Percentiles rank a stretch among this genome's conserved stretches.
Conservation (phyloP, 805 yeast species). For the Gaillardinia entomophila region DNA sequence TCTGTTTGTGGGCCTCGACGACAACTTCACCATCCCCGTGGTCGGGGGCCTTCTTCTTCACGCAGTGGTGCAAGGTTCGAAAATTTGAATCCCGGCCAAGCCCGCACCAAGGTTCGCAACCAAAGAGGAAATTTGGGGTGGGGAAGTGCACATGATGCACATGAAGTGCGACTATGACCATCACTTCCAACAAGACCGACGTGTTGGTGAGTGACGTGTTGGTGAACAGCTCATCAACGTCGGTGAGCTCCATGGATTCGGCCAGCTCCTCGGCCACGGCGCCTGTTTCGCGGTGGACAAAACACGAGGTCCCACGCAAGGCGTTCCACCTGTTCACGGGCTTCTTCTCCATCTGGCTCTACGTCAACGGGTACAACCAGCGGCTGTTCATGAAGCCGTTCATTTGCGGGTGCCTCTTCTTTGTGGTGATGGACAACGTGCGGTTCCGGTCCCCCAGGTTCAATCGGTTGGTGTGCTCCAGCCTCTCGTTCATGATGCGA, state of each 20-base stretch:
- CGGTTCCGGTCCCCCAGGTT: constrained; percentile 8
- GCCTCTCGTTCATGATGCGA: constrained; percentile 10
- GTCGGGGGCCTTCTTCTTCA: constrained; percentile 65
- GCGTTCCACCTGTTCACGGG: constrained; percentile 14
- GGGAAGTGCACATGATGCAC: too few species aligned
- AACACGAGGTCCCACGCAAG: constrained; percentile 16
- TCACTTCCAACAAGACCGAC: too few species aligned
- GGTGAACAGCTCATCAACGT: too few species aligned
- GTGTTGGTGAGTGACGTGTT: too few species aligned
- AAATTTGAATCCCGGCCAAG: too few species aligned
- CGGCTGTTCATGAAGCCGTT: constrained; percentile 7
- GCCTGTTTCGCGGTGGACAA: not conserved
- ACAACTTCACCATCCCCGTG: constrained; percentile 91
- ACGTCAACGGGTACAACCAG: constrained; percentile 8
- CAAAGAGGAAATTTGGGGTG: too few species aligned
- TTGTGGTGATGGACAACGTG: constrained; percentile 8
- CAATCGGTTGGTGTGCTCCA: constrained; percentile 6
- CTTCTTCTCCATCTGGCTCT: constrained; percentile 11
- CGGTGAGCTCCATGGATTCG: too few species aligned
- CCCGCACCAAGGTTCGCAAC: too few species aligned
- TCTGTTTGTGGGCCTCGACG: constrained; percentile 74
- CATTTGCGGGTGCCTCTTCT: constrained; percentile 6
- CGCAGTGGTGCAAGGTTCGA: constrained; percentile 13
- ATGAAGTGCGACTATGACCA: too few species aligned
- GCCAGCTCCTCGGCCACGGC: not conserved